These are phyloP conservation scores for Kwoniella heveanensis DNA, from an alignment of 768 basidiomycete species.

Conservation along the genomic window DNA sequence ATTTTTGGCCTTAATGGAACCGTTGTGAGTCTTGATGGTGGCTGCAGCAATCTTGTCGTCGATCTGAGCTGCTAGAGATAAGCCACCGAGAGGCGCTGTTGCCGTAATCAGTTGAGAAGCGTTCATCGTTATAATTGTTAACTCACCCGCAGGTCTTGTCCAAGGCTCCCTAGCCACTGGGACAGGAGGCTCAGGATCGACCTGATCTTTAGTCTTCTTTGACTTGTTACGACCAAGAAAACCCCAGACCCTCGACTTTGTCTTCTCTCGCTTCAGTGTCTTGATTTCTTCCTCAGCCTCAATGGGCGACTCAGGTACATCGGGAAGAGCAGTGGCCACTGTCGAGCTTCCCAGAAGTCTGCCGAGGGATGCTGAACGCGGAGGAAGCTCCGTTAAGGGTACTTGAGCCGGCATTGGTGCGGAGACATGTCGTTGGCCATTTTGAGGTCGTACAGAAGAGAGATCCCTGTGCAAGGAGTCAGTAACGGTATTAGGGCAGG, in stretches of 20 bases:
- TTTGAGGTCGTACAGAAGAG: background rate
- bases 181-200: background rate
- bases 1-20: constrained; percentile 2
- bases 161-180: constrained; percentile 5
- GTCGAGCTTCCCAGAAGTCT: constrained; percentile 11
- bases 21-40: constrained; percentile 12
- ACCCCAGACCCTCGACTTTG: constrained; percentile 46
- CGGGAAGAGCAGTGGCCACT: constrained; percentile 10
- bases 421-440: constrained; percentile 13
- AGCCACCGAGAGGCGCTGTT: background rate
- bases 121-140: background rate
- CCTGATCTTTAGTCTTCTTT: constrained; percentile 26
- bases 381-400: constrained; percentile 23
- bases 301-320: constrained; percentile 4
- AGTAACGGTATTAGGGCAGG: too few species aligned
- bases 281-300: constrained; percentile 15
- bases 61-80: constrained; percentile 16
- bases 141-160: constrained; percentile 9
- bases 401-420: background rate
- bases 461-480: background rate
- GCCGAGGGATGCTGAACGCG: constrained; percentile 39
- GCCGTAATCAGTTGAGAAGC: background rate
- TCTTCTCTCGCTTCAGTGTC: constrained; percentile 41
- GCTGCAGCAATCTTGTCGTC: constrained; percentile 25
- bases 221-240: constrained; percentile 31